Conservation (phyloP, 306 rosid genomes). For the Castanea sativa region DNA sequence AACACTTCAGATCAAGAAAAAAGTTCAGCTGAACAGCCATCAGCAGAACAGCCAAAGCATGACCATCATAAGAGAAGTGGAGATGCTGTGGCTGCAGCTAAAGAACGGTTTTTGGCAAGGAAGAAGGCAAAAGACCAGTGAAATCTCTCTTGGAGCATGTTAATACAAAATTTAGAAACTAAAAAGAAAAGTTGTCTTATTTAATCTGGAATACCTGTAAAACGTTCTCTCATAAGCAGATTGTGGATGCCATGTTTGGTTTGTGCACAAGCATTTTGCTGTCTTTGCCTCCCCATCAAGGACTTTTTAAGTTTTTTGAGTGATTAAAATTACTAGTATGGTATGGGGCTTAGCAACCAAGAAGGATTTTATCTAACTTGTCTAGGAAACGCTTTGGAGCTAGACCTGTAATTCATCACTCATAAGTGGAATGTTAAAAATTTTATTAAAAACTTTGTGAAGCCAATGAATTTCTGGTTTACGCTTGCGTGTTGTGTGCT, state of each 20-base stretch:
- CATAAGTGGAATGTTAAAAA: not conserved
- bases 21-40: constrained; percentile 5
- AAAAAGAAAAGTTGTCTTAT: not conserved
- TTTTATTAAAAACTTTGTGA: not conserved
- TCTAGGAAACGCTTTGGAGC: not conserved
- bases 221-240: not conserved
- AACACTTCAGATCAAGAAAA: constrained; percentile 23
- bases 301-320: not conserved
- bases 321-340: not conserved
- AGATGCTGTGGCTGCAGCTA: constrained; percentile 75
- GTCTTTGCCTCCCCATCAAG: not conserved
- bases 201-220: not conserved
- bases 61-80: constrained; percentile 76
- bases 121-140: constrained; percentile 63
- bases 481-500: too few species aligned
- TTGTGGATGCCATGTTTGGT: not conserved
- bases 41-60: constrained; percentile 34
- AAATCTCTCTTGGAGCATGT: constrained; percentile 6
- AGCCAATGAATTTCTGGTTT: too few species aligned
- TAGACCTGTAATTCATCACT: not conserved
- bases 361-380: not conserved
- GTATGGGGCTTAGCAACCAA: not conserved
- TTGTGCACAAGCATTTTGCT: not conserved
- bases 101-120: constrained; percentile 78
- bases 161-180: not conserved